phyloP scores from a whole-genome alignment of 768 basidiomycete species.

The Trametes sanguinea region DNA sequence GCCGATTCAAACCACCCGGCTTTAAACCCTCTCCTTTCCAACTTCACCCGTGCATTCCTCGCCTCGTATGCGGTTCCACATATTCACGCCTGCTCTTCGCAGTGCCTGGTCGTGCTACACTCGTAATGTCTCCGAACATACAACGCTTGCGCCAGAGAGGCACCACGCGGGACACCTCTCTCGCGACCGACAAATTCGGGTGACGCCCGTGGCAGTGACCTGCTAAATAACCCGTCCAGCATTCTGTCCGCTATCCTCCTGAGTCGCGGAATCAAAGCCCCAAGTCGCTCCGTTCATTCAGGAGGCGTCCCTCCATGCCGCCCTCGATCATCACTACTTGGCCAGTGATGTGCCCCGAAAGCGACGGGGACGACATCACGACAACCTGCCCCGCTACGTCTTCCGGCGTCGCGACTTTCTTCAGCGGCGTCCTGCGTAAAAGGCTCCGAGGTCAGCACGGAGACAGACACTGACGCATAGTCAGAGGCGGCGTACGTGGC shows the following conservation, averaged over 20 bases:
- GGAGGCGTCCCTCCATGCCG: constrained; percentile 74
- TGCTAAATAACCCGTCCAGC: background rate
- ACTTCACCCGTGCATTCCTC: background rate
- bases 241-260: background rate
- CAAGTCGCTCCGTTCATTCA: constrained; percentile 45
- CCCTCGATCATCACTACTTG: constrained; percentile 72
- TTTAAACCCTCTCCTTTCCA: background rate
- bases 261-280: constrained; percentile 10
- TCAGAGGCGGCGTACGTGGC: constrained; percentile 55
- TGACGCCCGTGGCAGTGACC: background rate
- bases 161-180: background rate
- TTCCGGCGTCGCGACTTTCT: constrained; percentile 60
- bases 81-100: background rate
- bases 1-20: background rate
- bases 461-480: background rate
- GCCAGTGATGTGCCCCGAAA: constrained; percentile 74
- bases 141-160: background rate
- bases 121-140: background rate
- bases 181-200: background rate
- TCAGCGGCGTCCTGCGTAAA: constrained; percentile 59
- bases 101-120: background rate
- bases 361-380: constrained; percentile 54
- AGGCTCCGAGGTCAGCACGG: background rate
- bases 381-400: constrained; percentile 71
- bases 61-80: background rate